Evolutionary conservation across 2,329 filamentous ascomycete genomes (phyloP).

Genomic region (Ascochyta lentis): DNA sequence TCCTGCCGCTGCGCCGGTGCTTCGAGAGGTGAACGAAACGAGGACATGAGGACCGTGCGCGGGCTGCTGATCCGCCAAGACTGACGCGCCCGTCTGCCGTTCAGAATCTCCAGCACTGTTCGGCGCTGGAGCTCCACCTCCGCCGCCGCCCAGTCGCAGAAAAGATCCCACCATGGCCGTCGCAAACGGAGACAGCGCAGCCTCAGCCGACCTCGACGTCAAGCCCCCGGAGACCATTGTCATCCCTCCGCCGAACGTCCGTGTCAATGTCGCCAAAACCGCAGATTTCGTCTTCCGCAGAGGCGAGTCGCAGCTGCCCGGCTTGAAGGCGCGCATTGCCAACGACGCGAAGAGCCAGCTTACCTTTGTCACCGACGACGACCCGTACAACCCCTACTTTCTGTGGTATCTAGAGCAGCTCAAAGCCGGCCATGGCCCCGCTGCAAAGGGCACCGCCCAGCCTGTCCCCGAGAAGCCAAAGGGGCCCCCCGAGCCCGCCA

Average conservation of each 20-base stretch:
- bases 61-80: constrained; percentile 19
- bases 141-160: constrained; percentile 16
- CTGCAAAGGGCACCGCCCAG: constrained; percentile 21
- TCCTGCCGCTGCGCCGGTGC: constrained; percentile 1
- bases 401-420: constrained; percentile 89
- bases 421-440: constrained; percentile 77
- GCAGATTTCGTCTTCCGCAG: constrained; percentile 85
- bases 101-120: constrained; percentile 10
- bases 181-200: constrained; percentile 33
- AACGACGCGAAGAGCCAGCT: constrained; percentile 89
- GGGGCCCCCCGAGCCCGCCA: constrained; percentile 82
- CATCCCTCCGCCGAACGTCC: constrained; percentile 83
- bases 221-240: constrained; percentile 85
- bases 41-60: background rate
- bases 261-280: constrained; percentile 88
- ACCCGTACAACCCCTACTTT: constrained; percentile 89
- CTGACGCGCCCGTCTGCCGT: constrained; percentile 6
- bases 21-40: constrained; percentile 2
- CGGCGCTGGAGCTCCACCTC: constrained; percentile 11
- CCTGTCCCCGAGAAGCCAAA: constrained; percentile 68
- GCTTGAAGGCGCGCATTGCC: constrained; percentile 83
- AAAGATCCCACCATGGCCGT: constrained; percentile 34
- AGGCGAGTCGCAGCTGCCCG: constrained; percentile 74
- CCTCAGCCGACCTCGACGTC: constrained; percentile 32
- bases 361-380: constrained; percentile 79